phyloP scores from a whole-genome alignment of 2,329 filamentous ascomycete genomes.

The Aureobasidium sp. region DNA sequence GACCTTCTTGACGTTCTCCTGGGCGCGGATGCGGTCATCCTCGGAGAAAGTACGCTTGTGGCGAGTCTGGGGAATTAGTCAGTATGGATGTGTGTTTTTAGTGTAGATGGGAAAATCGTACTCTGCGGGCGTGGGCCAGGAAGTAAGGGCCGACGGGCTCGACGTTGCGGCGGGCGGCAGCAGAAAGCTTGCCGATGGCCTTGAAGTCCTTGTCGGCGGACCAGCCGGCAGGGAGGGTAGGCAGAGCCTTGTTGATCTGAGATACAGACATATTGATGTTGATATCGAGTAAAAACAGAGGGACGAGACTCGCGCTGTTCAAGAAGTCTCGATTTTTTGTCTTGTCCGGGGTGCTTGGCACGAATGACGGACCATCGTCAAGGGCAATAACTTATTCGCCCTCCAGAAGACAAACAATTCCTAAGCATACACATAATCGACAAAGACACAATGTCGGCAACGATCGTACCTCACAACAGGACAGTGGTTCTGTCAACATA shows the following conservation, averaged over 20 bases:
- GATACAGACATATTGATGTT: slow-evolving; percentile 53
- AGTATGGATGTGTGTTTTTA: neutral
- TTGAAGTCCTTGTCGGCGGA: slow-evolving; percentile 88
- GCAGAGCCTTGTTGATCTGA: slow-evolving; percentile 58
- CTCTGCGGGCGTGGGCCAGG: slow-evolving; percentile 86
- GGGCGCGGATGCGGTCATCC: slow-evolving; percentile 94
- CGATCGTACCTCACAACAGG: slow-evolving; percentile 17
- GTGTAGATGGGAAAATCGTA: slow-evolving; percentile 33
- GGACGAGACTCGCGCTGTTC: neutral
- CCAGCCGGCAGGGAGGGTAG: slow-evolving; percentile 73
- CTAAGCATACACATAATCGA: no score
- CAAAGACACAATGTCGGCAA: neutral
- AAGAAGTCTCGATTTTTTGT: slow-evolving; percentile 7
- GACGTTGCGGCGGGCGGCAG: slow-evolving; percentile 74
- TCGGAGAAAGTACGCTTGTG: slow-evolving; percentile 98
- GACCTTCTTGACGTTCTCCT: slow-evolving; percentile 89
- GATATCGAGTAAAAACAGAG: neutral
- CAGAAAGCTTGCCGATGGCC: slow-evolving; percentile 65
- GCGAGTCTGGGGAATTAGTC: slow-evolving; percentile 40
- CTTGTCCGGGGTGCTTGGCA: neutral
- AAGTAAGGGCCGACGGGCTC: slow-evolving; percentile 97
- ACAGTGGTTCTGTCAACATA: slow-evolving; percentile 68
- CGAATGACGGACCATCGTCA: neutral
- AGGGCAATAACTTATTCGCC: neutral
- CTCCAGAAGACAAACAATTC: neutral